Evolutionary conservation across 2,329 filamentous ascomycete species (phyloP), one percentile per base, ranked within the genome.

Genomic region (Cordyceps cicadae): DNA sequence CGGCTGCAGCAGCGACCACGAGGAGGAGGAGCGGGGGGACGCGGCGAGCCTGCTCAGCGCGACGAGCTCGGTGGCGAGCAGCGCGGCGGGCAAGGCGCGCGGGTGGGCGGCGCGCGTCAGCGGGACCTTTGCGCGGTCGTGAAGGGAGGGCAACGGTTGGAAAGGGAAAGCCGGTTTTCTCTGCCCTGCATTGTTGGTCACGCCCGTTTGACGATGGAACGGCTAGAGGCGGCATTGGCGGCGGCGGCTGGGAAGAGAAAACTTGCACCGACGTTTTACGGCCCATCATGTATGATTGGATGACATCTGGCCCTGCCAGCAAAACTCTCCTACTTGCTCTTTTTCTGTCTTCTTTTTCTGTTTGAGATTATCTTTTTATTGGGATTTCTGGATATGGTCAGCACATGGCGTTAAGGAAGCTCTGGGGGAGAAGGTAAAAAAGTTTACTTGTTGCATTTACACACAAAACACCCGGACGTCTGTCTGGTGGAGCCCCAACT

Each of bases 41-140:
- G 65, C 61, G 54, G 64, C 66, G 29, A 59, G 56, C 21, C 21
- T 55, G 59, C 45, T 55, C 34, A 68, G 68, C 49, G 62, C n/a
- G 19, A 51, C n/a, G 19, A 51, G 66, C 64, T 19, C n/a, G n/a
- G 71, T 72, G 21, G 56, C 8, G n/a, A 52, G 56, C 57, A 59
- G 57, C 41, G 26, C 48, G 26, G 45, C 17, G 26, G 50, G 46
- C 24, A 45, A 41, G 39, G 49, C 50, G 19, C 12, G 41, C 6
- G 49, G 57, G 1, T 59, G 57, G 57, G 57, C 57, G 12, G 66
- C 69, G 53, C 68, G 71, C 17, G 66, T 74, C 41, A 70, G 69
- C 65, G 64, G 67, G 62, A 70, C 26, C 49, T 59, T 59, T 21
- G n/a, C 50, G 5, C 57, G 50, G 9, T 54, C 57, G 1, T 54